Base-by-base conservation (phyloP, 1,139 yeast species). In the Protomyces pachydermus region DNA sequence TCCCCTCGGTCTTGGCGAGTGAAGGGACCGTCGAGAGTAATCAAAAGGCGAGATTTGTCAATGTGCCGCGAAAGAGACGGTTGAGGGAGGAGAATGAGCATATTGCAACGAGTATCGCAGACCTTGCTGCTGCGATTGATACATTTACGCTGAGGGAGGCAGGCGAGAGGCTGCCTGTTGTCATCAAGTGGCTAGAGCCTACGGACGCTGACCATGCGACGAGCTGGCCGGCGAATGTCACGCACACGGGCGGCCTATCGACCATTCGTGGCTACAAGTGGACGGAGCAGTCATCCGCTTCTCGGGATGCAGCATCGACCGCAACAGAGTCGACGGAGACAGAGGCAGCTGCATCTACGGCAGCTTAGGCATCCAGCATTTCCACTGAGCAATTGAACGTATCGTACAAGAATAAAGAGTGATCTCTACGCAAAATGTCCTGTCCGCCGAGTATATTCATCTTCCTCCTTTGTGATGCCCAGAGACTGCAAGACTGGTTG, bases 381-480 rank as follows among this genome's bases (percentile, higher is more conserved):
- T 14, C 23, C 23, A 25, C 32, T 12, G 14, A 46, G 32, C n/a
- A 20, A 20, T 14, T 4, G 28, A 20, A 25, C n/a, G 16, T 14
- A 16, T 38, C 20, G 18, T n/a, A 20, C 23, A 42, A 42, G 25
- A 12, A 10, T 46, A 14, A 25, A 14, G 23, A 25, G 14, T 9
- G 16, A 50, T 8, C 37, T 12, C 16, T n/a, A 28, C 18, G 54
- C 37, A 25, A n/a, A 50, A 50, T 18, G 35, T 23, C 34, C 35
- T 8, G 37, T 23, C 37, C 54, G 34, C 8, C 23, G 18, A 32
- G 16, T 50, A 6, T n/a, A 50, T 28, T 18, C 61, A 25, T 57
- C 61, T 9, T 58, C 62, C 10, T 50, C 62, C 35, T 58, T 58
- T 28, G 42, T 58, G 18, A 58, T 58, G 37, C 62, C 62, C 9